Evolutionary conservation across 768 basidiomycete species (phyloP), one percentile per base, ranked within the genome.

Genomic region (Hericium rajendrae): DNA sequence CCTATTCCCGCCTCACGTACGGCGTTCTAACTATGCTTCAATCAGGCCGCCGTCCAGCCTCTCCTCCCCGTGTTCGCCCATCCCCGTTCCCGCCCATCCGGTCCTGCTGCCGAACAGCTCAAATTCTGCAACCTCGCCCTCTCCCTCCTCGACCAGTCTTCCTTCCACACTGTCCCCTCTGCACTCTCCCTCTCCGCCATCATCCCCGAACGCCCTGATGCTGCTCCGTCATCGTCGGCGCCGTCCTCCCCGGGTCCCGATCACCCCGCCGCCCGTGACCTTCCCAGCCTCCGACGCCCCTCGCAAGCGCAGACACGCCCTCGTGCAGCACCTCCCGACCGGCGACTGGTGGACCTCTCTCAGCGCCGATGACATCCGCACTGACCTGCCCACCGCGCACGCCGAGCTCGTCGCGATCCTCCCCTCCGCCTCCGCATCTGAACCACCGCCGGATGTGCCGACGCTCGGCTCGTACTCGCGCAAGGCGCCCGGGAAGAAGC

Each of bases 291-390:
- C 58, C 8, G 40, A 57, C 38, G 57, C 51, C 24, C 54, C 32
- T 49, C 64, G 60, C 54, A 72, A 69, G 48, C 80, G 77, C 54
- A 81, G 76, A 65, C 91, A 85, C 70, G 89, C 91, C 3, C 80
- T 93, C 49, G 77, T 91, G 62, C 90, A 93, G 64, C 84, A 83
- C 58, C 74, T 93, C 6, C 88, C 91, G 0, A 78, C 75, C 1
- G 88, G 84, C 40, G 84, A 86, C 58, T 90, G 83, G 74, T 93
- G 88, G 85, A 78, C 88, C 15, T 89, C 90, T 26, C 77, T 85
- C 55, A 79, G 76, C 65, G 76, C 81, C 20, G 76, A 68, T 55
- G 68, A 73, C 62, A 60, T 83, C 55, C 82, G 78, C 62, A 32
- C 32, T 2, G 72, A 76, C 60, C 67, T 86, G 13, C 70, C 76